Evolutionary conservation across 352 stramenopile species (phyloP), one percentile per base, ranked within the genome.

Genomic region (Achlya hypogyna): DNA sequence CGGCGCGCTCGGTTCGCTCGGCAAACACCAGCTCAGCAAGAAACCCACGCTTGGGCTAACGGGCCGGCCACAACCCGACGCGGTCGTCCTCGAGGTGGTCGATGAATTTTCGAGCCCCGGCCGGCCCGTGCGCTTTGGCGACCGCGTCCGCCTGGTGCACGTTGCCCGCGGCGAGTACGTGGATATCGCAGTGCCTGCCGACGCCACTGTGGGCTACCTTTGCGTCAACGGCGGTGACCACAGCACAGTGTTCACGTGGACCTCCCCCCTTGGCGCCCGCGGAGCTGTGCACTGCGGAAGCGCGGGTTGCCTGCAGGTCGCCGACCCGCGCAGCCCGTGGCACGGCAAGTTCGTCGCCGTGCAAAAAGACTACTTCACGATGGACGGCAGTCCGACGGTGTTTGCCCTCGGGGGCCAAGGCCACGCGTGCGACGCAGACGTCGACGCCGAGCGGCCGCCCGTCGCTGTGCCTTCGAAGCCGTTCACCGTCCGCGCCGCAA

Each of bases 11-110:
- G 76, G 79, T 12, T 51, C 54, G 12, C 71, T 86, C 8, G 76
- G 78, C 54, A 86, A 82, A 71, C 87, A 87, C 62, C 81, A 87
- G 45, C 54, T 86, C 25, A 89, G 83, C 67, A 89, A 87, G 64
- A n/a, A 73, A 75, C 29, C 73, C 73, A 27, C 84, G 81, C 22
- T 31, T 89, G 20, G n/a, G 3, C 32, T 45, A 69, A 31, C 18
- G 35, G 62, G 12, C 10, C 34, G 49, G 28, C 53, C 42, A 63
- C n/a, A 71, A 20, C 51, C 40, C 54, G 73, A 72, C 5, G n/a
- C 38, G 63, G 86, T 89, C 54, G 49, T 84, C 1, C 69, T 89
- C 34, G 75, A 89, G 62, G 87, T 75, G 31, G 79, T 78, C 12
- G 76, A 82, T 49, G 69, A 78, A 59, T 82, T 87, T 51, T 81